Base-by-base conservation (phyloP, 495 filamentous ascomycete species). In the Podospora conica region DNA sequence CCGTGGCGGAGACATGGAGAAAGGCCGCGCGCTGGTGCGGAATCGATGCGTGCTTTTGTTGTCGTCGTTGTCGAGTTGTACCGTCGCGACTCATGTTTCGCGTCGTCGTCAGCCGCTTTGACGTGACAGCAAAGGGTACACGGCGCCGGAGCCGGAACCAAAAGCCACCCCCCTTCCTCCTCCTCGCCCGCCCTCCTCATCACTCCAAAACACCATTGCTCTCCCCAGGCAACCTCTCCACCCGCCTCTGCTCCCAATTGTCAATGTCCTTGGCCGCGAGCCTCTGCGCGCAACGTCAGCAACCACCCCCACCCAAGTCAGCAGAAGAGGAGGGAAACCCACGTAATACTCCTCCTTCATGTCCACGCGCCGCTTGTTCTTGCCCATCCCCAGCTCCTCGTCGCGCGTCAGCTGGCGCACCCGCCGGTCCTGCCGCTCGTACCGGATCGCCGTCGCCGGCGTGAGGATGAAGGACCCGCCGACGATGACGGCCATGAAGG, bases 281-380 rank as follows among this genome's bases (percentile, higher is more conserved):
- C 77, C 89, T 88, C 93, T 96, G 75, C 67, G 48, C 48, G 29
- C 24, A 63, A 33, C 40, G 10, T 61, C 48, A 63, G 58, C 60
- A 27, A 29, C 23, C 12, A 18, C n/a, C 55, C 18, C 20, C 12
- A 23, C 6, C 22, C 23, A 55, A 29, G 23, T 3, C 3, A 18
- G 70, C 29, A 61, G 21, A 55, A 18, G 22, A 31, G 58, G 10
- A 22, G 53, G 9, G 24, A 25, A 60, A 85, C 91, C 80, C 76
- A 95, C 92, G 78, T 96, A 98, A 77, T 97, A 98, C 78, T 98
- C 95, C 71, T 98, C 95, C 67, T 83, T 83, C 68, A 92, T 84
- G 78, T 94, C 89, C 11, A 93, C 84, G 79, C 81, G 89, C 60
- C 91, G 82, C 68, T 88, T 82, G 61, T 83, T 79, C 70, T 87